Evolutionary conservation across 371 early-diverging fungal genomes (phyloP).

Genomic region (Furculomyces boomerangus): DNA sequence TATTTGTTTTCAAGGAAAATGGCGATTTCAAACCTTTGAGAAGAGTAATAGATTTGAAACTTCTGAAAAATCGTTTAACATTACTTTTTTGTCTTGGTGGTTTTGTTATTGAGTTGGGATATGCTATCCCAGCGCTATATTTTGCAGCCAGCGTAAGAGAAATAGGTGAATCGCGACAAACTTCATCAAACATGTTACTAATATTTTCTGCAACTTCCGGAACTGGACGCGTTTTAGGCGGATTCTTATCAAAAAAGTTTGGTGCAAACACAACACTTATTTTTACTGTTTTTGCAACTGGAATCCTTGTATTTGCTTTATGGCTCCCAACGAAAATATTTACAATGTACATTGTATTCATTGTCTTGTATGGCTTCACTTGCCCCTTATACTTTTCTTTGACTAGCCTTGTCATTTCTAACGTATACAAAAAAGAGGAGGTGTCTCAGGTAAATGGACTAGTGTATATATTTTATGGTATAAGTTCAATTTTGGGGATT

Average conservation of each 20-base stretch:
- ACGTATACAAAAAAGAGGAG: conserved; percentile 9
- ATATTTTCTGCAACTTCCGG: not conserved
- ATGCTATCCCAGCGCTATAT: not conserved
- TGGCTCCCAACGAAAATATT: not conserved
- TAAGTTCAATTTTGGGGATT: conserved; percentile 7
- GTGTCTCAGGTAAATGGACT: conserved; percentile 14
- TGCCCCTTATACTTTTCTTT: not conserved
- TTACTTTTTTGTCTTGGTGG: not conserved
- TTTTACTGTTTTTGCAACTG: not conserved
- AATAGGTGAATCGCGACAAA: not conserved
- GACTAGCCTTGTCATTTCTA: not conserved
- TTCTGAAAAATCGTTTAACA: conserved; percentile 1
- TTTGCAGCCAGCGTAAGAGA: not conserved
- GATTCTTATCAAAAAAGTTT: not conserved
- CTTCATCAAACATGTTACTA: not conserved
- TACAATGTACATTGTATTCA: not conserved
- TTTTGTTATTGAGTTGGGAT: not conserved
- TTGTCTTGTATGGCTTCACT: not conserved
- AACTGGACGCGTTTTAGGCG: not conserved
- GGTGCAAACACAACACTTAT: not conserved
- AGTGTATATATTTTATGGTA: conserved; percentile 9
- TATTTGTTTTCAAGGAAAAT: not conserved
- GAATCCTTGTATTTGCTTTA: not conserved
- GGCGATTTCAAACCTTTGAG: conserved; percentile 1
- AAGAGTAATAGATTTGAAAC: conserved; percentile 8